Conservation (phyloP, 2,329 filamentous ascomycete genomes). For the Nothophoma quercina region DNA sequence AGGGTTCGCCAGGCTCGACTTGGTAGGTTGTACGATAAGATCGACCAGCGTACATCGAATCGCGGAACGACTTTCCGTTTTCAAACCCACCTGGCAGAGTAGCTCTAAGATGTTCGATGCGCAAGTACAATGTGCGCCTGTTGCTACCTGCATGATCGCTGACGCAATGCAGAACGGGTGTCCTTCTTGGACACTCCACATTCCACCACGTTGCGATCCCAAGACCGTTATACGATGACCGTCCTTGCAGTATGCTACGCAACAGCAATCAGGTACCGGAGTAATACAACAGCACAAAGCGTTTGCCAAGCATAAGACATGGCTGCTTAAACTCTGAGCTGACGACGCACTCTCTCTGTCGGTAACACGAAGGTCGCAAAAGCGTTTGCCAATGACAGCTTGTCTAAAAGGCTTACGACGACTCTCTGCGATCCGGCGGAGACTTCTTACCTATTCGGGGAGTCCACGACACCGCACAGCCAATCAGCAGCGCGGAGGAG, state of each 20-base stretch:
- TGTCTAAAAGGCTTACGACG: conserved; percentile 15
- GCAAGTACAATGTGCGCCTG: not conserved
- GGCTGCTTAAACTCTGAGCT: conserved; percentile 1
- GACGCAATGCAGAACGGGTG: too few species aligned
- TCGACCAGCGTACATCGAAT: not conserved
- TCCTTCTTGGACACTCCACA: not conserved
- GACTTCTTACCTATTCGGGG: not conserved
- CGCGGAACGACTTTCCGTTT: not conserved
- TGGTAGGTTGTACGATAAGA: not conserved
- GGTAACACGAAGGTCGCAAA: not conserved
- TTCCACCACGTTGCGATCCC: not conserved
- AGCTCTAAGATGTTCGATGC: not conserved
- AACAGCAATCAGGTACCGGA: not conserved
- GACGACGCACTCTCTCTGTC: conserved; percentile 2
- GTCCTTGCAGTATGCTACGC: not conserved
- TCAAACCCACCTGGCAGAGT: not conserved
- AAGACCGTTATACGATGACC: not conserved
- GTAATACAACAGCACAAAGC: not conserved
- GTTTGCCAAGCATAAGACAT: not conserved
- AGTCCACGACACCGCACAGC: not conserved
- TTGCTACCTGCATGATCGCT: too few species aligned
- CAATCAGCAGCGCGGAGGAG: not conserved
- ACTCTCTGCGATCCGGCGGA: conserved; percentile 5
- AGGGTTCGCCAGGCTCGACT: not conserved
- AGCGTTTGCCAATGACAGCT: conserved; percentile 12